Base-by-base conservation (phyloP, 1,284 basidiomycete species). In the Bjerkandera adusta region DNA sequence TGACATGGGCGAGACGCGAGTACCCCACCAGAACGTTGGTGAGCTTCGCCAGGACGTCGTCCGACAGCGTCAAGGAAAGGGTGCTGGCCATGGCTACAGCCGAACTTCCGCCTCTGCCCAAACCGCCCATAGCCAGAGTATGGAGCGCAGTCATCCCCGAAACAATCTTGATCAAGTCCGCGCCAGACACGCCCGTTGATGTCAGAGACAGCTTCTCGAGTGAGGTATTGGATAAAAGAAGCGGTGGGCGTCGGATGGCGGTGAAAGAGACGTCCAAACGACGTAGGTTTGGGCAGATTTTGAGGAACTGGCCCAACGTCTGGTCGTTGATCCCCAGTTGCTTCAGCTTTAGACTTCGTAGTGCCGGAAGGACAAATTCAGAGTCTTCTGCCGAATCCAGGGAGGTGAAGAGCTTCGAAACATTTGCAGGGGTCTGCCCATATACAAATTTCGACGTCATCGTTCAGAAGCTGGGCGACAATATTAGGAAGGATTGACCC, bases 261-360 rank as follows among this genome's bases (percentile, higher is more conserved):
- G 83, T 87, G 62, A 85, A 87, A 0, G 84, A 84, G 7, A 83
- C 52, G 53, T 87, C 83, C 6, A 87, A 64, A 11, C 75, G 74
- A 29, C 62, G 64, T 18, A 87, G 53, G 42, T 72, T 70, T 1
- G 80, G 79, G 49, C 73, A 83, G 12, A 68, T 53, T 0, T 63
- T 55, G 5, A 83, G 56, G 12, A 83, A 59, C 5, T 62, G 54
- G 25, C 62, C 60, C 8, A 85, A 39, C 0, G 76, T 70, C 0
- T 54, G 51, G 47, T 85, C 81, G 3, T 76, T 72, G 34, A 85
- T 59, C 3, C 64, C 57, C 3, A 74, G 69, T 54, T 81, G 73
- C n/a, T 80, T 73, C 11, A 87, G 64, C 56, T 87, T 87, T 22
- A 87, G 63, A 1, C 69, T 77, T 22, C 58, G 74, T 43, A 83